phyloP scores from a whole-genome alignment of 371 early-diverging fungal genomes.

The Smittium mucronatum region DNA sequence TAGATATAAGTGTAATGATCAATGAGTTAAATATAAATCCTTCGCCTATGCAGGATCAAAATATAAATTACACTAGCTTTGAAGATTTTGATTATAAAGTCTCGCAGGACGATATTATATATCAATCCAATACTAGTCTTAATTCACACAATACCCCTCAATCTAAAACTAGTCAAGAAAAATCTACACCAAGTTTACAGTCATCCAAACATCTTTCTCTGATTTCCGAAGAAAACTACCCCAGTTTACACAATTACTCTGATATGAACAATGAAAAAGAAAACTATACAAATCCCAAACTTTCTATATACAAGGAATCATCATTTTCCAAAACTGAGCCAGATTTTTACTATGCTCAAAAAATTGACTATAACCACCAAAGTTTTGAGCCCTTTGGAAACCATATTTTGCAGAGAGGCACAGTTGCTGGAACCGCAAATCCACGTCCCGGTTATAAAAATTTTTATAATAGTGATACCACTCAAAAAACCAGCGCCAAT shows the following conservation, averaged over 20 bases:
- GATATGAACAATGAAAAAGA: background rate
- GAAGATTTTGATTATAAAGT: no score
- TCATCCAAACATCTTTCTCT: no score
- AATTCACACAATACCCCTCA: no score
- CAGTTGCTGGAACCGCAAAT: background rate
- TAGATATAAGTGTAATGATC: background rate
- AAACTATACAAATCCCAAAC: background rate
- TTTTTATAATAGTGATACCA: background rate
- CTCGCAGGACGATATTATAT: no score
- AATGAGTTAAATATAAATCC: background rate
- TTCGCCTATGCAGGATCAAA: no score
- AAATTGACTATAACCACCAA: background rate
- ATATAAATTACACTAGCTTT: no score
- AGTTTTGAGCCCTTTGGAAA: background rate
- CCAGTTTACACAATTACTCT: background rate
- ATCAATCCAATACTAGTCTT: no score
- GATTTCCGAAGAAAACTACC: no score
- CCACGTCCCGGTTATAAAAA: background rate
- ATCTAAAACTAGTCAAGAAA: no score
- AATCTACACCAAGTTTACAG: no score
- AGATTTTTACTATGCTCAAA: background rate
- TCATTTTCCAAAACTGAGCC: background rate
- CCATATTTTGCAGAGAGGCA: background rate
- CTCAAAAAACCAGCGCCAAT: background rate
- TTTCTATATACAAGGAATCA: background rate